Evolutionary conservation across 2,329 filamentous ascomycete species (phyloP).

Genomic region (Arthrobotrys sphaeroides): DNA sequence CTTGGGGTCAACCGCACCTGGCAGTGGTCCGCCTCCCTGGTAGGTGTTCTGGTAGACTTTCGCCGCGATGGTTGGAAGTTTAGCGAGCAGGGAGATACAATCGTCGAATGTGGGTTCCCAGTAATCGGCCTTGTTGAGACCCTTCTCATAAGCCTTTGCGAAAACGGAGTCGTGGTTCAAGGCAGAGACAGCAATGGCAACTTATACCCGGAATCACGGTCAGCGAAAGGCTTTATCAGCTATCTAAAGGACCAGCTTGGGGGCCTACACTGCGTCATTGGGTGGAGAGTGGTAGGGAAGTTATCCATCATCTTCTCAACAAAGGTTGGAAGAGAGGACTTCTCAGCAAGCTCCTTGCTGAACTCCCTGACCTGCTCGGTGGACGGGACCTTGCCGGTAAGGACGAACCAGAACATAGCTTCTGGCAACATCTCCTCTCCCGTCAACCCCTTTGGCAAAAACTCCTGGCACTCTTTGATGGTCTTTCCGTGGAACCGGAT

Average conservation of each 20-base stretch:
- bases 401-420: constrained; percentile 98
- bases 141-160: constrained; percentile 89
- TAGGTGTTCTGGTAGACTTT: constrained; percentile 97
- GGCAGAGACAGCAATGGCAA: constrained; percentile 93
- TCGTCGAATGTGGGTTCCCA: constrained; percentile 99
- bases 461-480: constrained; percentile 96
- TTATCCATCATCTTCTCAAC: constrained; percentile 87
- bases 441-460: constrained; percentile 88
- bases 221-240: not conserved
- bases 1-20: constrained; percentile 77
- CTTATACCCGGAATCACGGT: constrained; percentile 20
- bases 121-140: constrained; percentile 94
- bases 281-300: constrained; percentile 89
- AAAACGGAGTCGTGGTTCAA: constrained; percentile 95
- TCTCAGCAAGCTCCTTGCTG: constrained; percentile 85
- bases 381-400: constrained; percentile 90
- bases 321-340: constrained; percentile 82
- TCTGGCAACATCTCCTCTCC: constrained; percentile 98
- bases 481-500: constrained; percentile 98
- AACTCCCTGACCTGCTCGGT: constrained; percentile 81
- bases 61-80: constrained; percentile 94
- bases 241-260: not conserved
- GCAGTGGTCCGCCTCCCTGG: constrained; percentile 76
- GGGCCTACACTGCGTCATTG: constrained; percentile 82
- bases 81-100: constrained; percentile 89